These are phyloP conservation scores for Sugiyamaella pinicola DNA, from an alignment of 1,139 yeast genomes.

Conservation along the genomic window DNA sequence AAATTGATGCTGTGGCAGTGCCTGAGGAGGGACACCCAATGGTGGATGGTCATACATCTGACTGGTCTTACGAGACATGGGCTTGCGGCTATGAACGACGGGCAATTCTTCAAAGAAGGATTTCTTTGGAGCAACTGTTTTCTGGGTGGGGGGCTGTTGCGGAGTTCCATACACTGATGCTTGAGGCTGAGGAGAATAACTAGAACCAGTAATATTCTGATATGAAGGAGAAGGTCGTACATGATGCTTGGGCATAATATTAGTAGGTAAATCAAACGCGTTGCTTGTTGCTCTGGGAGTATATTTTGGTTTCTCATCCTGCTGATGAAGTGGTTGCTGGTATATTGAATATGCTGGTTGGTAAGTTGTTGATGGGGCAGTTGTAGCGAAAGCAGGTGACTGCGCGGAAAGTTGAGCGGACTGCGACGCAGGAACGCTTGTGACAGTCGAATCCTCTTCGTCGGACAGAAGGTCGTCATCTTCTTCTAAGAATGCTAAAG, in stretches of 20 bases:
- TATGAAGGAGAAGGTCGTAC: constrained; percentile 30
- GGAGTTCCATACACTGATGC: constrained; percentile 22
- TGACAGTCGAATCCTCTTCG: constrained; percentile 22
- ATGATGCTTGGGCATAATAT: constrained; percentile 50
- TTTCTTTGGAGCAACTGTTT: constrained; percentile 35
- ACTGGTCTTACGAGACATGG: constrained; percentile 29
- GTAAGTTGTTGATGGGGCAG: constrained; percentile 3
- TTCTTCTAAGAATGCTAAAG: constrained; percentile 48
- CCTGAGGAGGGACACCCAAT: constrained; percentile 22
- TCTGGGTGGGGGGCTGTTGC: constrained; percentile 18
- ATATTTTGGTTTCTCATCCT: constrained; percentile 9
- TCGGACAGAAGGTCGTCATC: constrained; percentile 47
- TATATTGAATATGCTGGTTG: constrained; percentile 18
- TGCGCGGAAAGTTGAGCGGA: neutral
- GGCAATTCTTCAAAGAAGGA: constrained; percentile 62
- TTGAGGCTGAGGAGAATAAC: constrained; percentile 11
- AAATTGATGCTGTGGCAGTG: constrained; percentile 9
- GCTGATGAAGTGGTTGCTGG: constrained; percentile 18
- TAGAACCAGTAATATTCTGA: constrained; percentile 17
- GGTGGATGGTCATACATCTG: constrained; percentile 21
- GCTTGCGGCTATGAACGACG: constrained; percentile 33
- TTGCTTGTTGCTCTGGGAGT: constrained; percentile 22
- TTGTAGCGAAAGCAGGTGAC: constrained; percentile 17
- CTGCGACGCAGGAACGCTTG: neutral
- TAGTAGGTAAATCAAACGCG: constrained; percentile 72